These are phyloP conservation scores for Symmetrospora coprosmae DNA, from an alignment of 768 basidiomycete genomes.

Conservation along the genomic window DNA sequence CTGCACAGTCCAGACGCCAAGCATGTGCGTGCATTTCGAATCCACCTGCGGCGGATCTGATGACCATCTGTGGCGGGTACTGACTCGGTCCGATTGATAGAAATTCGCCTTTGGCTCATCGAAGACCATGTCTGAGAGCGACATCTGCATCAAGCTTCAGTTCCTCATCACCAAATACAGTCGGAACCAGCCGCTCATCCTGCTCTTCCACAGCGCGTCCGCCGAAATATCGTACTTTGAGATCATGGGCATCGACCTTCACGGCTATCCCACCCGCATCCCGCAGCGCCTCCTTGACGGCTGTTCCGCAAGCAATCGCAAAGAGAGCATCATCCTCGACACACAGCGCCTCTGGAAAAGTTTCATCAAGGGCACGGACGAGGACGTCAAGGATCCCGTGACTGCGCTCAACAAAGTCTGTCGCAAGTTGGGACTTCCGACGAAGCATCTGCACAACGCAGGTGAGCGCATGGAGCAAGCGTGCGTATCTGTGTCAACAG, in stretches of 20 bases:
- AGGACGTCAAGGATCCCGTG: neutral
- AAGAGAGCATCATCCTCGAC: neutral
- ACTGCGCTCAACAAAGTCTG: conserved; percentile 10
- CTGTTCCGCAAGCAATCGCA: neutral
- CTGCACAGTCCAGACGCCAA: neutral
- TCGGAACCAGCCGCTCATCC: conserved; percentile 6
- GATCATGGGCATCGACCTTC: conserved; percentile 6
- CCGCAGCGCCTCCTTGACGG: neutral
- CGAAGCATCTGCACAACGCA: conserved; percentile 10
- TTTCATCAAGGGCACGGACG: neutral
- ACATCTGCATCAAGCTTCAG: neutral
- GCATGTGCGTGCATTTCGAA: neutral
- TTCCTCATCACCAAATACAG: too few species aligned
- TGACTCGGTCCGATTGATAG: neutral
- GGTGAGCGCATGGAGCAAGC: too few species aligned
- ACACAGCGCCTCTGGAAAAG: conserved; percentile 3
- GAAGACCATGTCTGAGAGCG: neutral
- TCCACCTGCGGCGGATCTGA: too few species aligned
- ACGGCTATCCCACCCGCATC: neutral
- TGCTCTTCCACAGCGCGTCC: conserved; percentile 14
- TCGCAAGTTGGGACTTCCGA: neutral
- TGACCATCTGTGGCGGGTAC: too few species aligned
- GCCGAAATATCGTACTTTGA: conserved; percentile 12
- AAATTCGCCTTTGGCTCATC: conserved; percentile 7
- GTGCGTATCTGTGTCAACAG: too few species aligned